Percentiles rank a stretch among this genome's conserved stretches.
phyloP scores from a whole-genome alignment of 2,329 filamentous ascomycete genomes.

The Basipetospora chlamydospora region DNA sequence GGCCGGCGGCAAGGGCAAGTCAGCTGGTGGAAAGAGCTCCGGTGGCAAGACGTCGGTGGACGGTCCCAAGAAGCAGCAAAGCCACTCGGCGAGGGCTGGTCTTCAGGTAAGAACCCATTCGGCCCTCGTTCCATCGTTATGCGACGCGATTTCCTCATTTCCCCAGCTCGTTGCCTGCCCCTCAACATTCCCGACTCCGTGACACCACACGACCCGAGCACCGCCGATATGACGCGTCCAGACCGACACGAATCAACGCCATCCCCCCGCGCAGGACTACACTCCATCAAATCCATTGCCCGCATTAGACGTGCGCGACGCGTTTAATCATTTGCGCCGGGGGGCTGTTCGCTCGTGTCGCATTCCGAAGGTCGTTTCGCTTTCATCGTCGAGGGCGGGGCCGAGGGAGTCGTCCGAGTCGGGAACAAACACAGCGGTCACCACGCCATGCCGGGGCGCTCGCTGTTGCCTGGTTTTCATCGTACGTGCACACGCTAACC shows the following conservation, averaged over 20 bases:
- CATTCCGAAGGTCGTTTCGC: too few species aligned
- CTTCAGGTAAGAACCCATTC: slow-evolving; percentile 63
- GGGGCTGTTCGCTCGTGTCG: too few species aligned
- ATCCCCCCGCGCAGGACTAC: too few species aligned
- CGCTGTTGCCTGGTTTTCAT: neutral
- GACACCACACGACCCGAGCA: slow-evolving; percentile 7
- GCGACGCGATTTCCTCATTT: slow-evolving; percentile 4
- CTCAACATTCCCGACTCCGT: slow-evolving; percentile 6
- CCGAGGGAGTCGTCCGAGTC: too few species aligned
- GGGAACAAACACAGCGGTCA: too few species aligned
- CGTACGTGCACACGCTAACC: slow-evolving; percentile 11
- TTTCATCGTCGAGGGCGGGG: too few species aligned
- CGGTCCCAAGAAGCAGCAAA: slow-evolving; percentile 73
- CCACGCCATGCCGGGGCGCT: neutral
- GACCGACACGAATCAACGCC: too few species aligned
- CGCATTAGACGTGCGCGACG: too few species aligned
- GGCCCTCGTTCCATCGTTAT: slow-evolving; percentile 9
- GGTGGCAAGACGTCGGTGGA: slow-evolving; percentile 60
- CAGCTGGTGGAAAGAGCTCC: slow-evolving; percentile 72
- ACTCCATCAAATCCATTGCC: too few species aligned
- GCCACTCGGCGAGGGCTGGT: slow-evolving; percentile 89
- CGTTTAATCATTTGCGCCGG: too few species aligned
- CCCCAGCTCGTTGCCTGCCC: neutral
- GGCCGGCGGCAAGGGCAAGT: slow-evolving; percentile 89
- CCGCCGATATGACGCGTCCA: slow-evolving; percentile 9